Conservation (phyloP, 83 land plant genomes). For the Isoetes engelmannii region DNA sequence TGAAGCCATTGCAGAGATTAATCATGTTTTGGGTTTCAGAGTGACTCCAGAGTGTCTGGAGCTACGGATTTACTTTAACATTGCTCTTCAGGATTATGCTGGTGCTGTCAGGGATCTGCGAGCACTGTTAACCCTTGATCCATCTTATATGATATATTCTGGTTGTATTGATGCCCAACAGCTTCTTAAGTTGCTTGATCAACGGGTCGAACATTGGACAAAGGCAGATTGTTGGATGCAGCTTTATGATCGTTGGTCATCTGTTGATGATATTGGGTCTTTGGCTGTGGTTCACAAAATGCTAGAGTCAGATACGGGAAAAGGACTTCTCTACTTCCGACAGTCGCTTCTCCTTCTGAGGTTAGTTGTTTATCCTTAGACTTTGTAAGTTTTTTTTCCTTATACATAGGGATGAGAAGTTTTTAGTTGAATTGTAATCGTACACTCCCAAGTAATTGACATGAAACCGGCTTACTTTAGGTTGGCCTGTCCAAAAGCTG, state of each 20-base stretch:
- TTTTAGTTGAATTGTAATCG: too few relatives aligned
- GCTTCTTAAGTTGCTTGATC: constrained; percentile 49
- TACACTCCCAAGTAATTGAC: too few relatives aligned
- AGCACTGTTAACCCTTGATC: constrained; percentile 74
- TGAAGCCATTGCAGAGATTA: constrained; percentile 71
- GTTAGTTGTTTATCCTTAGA: constrained; percentile 27
- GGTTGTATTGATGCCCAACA: constrained; percentile 66
- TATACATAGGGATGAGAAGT: too few relatives aligned
- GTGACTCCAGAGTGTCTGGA: constrained; percentile 84
- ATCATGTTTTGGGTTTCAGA: constrained; percentile 75
- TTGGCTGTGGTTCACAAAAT: constrained; percentile 94
- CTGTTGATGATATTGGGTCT: constrained; percentile 93
- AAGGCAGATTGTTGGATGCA: constrained; percentile 97
- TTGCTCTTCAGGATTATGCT: constrained; percentile 64
- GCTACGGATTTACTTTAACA: constrained; percentile 69
- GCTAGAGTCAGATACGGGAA: constrained; percentile 71
- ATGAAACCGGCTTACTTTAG: constrained; percentile 20
- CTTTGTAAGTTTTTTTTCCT: too few relatives aligned
- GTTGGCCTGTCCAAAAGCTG: constrained; percentile 86
- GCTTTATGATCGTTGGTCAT: constrained; percentile 88
- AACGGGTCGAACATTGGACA: constrained; percentile 61
- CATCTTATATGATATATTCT: constrained; percentile 67
- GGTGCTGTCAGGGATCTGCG: constrained; percentile 69
- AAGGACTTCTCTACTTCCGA: constrained; percentile 68
- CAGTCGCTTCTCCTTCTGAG: constrained; percentile 83